Conservation (phyloP, 768 basidiomycete species). For the Rhodotorula toruloides region DNA sequence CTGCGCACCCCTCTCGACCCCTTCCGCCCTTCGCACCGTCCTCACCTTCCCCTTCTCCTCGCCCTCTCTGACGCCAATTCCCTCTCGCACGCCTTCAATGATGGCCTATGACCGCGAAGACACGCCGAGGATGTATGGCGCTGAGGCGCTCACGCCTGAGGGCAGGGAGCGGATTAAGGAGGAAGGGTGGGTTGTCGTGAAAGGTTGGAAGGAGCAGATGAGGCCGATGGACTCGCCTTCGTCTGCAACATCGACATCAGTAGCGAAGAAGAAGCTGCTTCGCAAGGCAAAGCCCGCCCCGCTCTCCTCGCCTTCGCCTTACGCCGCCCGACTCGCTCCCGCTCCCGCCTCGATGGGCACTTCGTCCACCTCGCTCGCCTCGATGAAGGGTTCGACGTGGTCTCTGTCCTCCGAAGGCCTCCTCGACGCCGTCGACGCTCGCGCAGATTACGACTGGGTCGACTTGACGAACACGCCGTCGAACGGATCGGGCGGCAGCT, state of each 20-base stretch:
- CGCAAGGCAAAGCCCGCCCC: neutral
- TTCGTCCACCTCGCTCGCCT: neutral
- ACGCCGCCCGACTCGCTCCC: neutral
- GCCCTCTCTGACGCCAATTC: neutral
- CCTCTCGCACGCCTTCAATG: conserved; percentile 13
- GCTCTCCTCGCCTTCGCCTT: neutral
- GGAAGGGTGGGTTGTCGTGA: conserved; percentile 18
- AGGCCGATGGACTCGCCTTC: neutral
- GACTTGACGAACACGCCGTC: neutral
- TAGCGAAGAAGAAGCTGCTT: neutral
- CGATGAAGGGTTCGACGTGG: neutral
- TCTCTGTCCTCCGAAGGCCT: conserved; percentile 12
- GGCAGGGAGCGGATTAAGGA: neutral
- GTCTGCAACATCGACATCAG: neutral
- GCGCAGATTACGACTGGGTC: neutral
- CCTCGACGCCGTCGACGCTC: conserved; percentile 3
- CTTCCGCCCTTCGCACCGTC: conserved; percentile 17
- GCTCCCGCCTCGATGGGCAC: neutral
- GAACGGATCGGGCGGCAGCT: neutral
- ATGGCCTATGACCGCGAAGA: conserved; percentile 20
- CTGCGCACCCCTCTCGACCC: neutral
- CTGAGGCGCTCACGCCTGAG: neutral
- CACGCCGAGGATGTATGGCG: conserved; percentile 2
- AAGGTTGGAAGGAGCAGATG: conserved; percentile 25
- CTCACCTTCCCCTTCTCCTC: conserved; percentile 5